These are phyloP conservation scores for Kernera saxatilis DNA, from an alignment of 345 rosid genomes.

Conservation along the genomic window DNA sequence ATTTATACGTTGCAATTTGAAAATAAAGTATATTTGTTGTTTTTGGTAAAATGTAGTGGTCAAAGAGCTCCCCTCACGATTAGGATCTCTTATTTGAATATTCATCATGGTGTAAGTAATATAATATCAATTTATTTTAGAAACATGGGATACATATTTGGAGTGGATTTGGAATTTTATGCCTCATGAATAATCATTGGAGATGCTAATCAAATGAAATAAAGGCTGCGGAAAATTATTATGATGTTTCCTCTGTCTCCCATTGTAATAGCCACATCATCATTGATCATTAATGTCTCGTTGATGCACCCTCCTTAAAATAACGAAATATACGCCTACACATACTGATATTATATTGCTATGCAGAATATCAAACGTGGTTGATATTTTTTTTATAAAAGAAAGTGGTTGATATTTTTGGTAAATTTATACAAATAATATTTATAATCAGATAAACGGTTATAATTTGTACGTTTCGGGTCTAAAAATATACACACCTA, in stretches of 20 bases:
- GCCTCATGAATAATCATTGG: conserved; percentile 17
- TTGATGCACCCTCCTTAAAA: neutral
- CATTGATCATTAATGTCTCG: conserved; percentile 16
- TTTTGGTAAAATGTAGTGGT: too few species aligned
- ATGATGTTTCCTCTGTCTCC: conserved; percentile 10
- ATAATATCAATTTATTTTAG: too few species aligned
- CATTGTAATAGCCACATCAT: conserved; percentile 14
- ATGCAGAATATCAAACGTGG: neutral
- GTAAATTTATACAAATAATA: neutral
- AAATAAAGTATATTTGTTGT: too few species aligned
- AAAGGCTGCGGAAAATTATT: conserved; percentile 3
- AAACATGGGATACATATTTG: neutral
- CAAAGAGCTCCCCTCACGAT: too few species aligned
- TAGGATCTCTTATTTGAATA: too few species aligned
- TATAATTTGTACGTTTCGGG: neutral
- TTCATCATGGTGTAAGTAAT: too few species aligned
- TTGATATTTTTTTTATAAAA: too few species aligned
- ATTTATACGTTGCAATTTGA: too few species aligned
- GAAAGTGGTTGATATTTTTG: too few species aligned
- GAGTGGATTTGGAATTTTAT: conserved; percentile 6
- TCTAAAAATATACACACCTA: neutral
- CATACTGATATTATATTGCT: neutral
- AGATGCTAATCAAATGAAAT: conserved; percentile 2
- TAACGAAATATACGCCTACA: neutral
- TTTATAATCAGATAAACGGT: neutral